Conservation (phyloP, 2,329 filamentous ascomycete species). For the Metarhizium brunneum region DNA sequence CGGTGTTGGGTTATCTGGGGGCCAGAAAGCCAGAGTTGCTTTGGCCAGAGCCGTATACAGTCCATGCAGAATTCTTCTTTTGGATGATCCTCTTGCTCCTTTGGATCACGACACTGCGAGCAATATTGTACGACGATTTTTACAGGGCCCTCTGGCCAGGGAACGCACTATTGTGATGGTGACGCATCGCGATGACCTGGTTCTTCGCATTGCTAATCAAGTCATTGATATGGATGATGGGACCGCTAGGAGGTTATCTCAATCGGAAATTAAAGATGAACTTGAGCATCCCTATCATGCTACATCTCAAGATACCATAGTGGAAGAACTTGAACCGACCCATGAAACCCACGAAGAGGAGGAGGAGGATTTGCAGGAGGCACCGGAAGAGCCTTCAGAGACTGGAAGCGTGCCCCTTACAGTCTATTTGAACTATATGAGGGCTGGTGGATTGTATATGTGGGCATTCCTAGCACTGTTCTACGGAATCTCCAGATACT, state of each 20-base stretch:
- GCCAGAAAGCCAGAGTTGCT: constrained; percentile 53
- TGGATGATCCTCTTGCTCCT: constrained; percentile 56
- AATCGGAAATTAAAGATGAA: constrained; percentile 32
- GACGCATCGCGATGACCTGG: constrained; percentile 71
- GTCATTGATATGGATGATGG: constrained; percentile 61
- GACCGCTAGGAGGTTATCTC: constrained; percentile 38
- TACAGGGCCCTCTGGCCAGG: constrained; percentile 50
- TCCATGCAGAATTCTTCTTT: constrained; percentile 43
- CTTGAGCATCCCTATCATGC: constrained; percentile 28
- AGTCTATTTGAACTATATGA: constrained; percentile 81
- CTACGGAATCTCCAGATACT: constrained; percentile 53
- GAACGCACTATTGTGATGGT: constrained; percentile 68
- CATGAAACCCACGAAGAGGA: constrained; percentile 24
- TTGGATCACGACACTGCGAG: constrained; percentile 54
- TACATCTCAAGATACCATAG: constrained; percentile 2
- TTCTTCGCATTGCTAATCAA: constrained; percentile 62
- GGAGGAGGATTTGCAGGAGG: constrained; percentile 11
- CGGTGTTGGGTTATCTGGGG: constrained; percentile 53
- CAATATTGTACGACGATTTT: constrained; percentile 50
- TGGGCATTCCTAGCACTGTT: constrained; percentile 59
- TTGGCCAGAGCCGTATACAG: constrained; percentile 56
- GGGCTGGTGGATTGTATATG: constrained; percentile 64
- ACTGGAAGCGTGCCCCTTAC: constrained; percentile 64
- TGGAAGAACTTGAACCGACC: constrained; percentile 13
- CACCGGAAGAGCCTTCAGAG: constrained; percentile 23